phyloP scores from a whole-genome alignment of 2,329 filamentous ascomycete genomes.

The Cladophialophora chaetospira region DNA sequence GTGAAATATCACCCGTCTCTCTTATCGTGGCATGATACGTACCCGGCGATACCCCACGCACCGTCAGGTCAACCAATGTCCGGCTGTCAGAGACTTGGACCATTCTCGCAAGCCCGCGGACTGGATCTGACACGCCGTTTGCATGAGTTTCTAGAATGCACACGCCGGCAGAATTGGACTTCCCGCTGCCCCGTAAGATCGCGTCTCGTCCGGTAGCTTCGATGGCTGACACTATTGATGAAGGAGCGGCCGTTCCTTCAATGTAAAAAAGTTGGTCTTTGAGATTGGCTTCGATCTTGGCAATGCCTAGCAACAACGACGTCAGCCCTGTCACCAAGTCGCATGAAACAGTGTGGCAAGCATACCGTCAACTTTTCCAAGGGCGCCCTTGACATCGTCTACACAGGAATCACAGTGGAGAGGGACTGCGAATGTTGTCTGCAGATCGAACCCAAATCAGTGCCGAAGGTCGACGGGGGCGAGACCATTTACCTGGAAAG shows the following conservation, averaged over 20 bases:
- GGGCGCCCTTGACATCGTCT: slow-evolving; percentile 76
- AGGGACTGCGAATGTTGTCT: slow-evolving; percentile 94
- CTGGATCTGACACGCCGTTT: slow-evolving; percentile 61
- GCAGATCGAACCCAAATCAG: slow-evolving; percentile 3
- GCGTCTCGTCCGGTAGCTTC: slow-evolving; percentile 90
- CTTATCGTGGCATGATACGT: slow-evolving; percentile 82
- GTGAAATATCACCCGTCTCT: slow-evolving; percentile 81
- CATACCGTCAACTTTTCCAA: slow-evolving; percentile 70
- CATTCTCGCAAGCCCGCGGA: slow-evolving; percentile 87
- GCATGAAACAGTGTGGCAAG: slow-evolving; percentile 30
- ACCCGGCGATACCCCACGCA: slow-evolving; percentile 78
- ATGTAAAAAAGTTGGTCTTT: slow-evolving; percentile 81
- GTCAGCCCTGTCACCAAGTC: slow-evolving; percentile 11
- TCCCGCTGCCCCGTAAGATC: slow-evolving; percentile 85
- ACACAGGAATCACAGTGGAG: slow-evolving; percentile 90
- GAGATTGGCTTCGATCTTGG: slow-evolving; percentile 78
- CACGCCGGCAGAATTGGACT: slow-evolving; percentile 87
- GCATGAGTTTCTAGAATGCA: slow-evolving; percentile 91
- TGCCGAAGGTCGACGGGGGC: not conserved
- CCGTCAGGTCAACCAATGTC: slow-evolving; percentile 83
- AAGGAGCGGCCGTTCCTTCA: slow-evolving; percentile 86
- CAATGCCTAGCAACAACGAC: slow-evolving; percentile 62
- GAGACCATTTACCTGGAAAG: slow-evolving; percentile 45
- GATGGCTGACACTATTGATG: slow-evolving; percentile 83
- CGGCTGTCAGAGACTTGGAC: slow-evolving; percentile 79